These are phyloP conservation scores for Elaeis guineensis DNA, from an alignment of 176 grass and related monocot species.

Conservation along the genomic window DNA sequence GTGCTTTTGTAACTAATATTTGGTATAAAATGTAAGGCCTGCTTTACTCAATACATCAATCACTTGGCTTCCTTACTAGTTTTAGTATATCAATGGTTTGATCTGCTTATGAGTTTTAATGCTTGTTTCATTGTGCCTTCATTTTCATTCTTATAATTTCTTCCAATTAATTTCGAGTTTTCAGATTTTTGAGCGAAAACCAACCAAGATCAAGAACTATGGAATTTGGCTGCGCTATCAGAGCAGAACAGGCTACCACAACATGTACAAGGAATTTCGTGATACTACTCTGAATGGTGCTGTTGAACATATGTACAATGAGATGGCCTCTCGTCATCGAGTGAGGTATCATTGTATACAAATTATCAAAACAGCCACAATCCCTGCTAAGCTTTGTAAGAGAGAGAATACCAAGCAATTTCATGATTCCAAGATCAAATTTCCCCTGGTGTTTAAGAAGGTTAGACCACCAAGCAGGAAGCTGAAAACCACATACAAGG, in stretches of 20 bases:
- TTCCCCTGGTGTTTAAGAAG: conserved; percentile 71
- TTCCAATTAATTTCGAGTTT: background rate
- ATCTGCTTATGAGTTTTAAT: too few species aligned
- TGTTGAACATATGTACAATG: conserved; percentile 84
- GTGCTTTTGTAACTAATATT: too few species aligned
- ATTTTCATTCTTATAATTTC: background rate
- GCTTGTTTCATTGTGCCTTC: background rate
- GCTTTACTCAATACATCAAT: too few species aligned
- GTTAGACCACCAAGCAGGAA: conserved; percentile 64
- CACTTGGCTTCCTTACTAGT: too few species aligned
- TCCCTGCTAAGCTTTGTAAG: conserved; percentile 63
- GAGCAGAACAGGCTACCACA: conserved; percentile 80
- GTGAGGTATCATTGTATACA: conserved; percentile 65
- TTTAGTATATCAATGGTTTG: too few species aligned
- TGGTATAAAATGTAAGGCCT: too few species aligned
- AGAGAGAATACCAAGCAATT: conserved; percentile 85
- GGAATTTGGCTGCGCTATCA: conserved; percentile 87
- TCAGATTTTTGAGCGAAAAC: conserved; percentile 68
- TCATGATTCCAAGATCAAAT: conserved; percentile 72
- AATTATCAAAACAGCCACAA: conserved; percentile 65
- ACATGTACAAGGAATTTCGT: conserved; percentile 90
- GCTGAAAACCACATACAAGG: conserved; percentile 79
- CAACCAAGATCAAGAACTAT: conserved; percentile 79
- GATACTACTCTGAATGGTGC: conserved; percentile 66
- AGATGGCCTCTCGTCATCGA: conserved; percentile 82